Evolutionary conservation across 805 yeast genomes (phyloP), one percentile per base, ranked within the genome.

Genomic region (Tetrapisispora nanseiensis): DNA sequence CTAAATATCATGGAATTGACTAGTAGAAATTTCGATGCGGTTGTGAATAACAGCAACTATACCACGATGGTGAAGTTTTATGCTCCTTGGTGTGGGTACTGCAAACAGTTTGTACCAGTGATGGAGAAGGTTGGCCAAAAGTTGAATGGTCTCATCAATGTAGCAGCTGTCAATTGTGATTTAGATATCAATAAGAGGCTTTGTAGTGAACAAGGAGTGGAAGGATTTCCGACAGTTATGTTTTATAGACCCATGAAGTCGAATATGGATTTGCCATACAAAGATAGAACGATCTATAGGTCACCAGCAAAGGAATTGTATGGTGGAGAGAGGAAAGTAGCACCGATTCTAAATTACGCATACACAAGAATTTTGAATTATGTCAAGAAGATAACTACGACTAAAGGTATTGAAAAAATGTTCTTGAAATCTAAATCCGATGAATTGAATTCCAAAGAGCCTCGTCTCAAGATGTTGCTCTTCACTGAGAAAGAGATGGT

Each of bases 51-150:
- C 19, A 70, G 94, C 2, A 86, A 86, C 57, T 82, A 86, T 53
- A 82, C 95, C 2, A 64, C 95, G 1, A 65, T 87, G 16, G 87
- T 86, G 19, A 87, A 87, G 66, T 89, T 89, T 62, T 89, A 82
- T 62, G 97, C 97, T 4, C 96, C 97, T 30, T 89, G 97, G 97
- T 90, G 98, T 68, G 96, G 97, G 5, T 86, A 90, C 62, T 90
- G 98, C 64, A 73, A 79, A 53, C 72, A 77, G 44, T 66, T 90
- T 39, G 75, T 78, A 45, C 80, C 82, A 3, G 76, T 76, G 2
- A 82, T 70, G 61, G 66, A 69, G 38, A 80, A 80, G 55, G 76
- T 80, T 12, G 94, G 84, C 6, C 75, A 74, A 40, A 60, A 65
- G 23, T 66, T 84, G 6, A 72, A 74, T 23, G 75, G 74, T 6